Percentiles rank a stretch among this genome's conserved stretches.
Evolutionary conservation across 2,329 filamentous ascomycete genomes (phyloP).

Genomic region (Aspergillus vadensis): DNA sequence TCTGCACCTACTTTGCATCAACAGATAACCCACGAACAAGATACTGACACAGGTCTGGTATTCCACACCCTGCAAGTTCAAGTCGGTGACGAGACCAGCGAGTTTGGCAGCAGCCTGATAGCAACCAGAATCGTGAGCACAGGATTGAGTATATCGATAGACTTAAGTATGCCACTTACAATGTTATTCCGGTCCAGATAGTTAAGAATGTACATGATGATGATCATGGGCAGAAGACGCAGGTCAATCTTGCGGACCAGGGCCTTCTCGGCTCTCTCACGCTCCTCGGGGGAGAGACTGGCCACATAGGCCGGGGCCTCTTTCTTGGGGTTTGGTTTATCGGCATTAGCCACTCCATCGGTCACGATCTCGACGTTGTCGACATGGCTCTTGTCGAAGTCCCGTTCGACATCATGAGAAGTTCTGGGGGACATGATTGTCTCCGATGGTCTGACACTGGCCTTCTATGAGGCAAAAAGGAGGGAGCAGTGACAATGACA

Average conservation of each 20-base stretch:
- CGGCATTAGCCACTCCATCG: constrained; percentile 24
- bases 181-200: constrained; percentile 67
- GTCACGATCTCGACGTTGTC: constrained; percentile 29
- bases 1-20: constrained; percentile 57
- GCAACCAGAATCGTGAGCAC: neutral
- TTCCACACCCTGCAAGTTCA: constrained; percentile 45
- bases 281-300: constrained; percentile 55
- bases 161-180: constrained; percentile 34
- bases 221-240: constrained; percentile 67
- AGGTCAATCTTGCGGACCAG: constrained; percentile 71
- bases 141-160: fast-evolving
- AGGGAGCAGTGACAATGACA: neutral
- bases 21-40: constrained; percentile 61
- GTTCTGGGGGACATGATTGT: constrained; percentile 23
- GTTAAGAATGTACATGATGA: constrained; percentile 77
- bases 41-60: constrained; percentile 51
- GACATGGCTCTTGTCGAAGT: constrained; percentile 25
- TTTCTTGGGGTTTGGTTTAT: constrained; percentile 29
- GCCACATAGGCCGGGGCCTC: constrained; percentile 38
- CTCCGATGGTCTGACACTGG: neutral
- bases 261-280: constrained; percentile 56
- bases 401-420: constrained; percentile 22
- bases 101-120: constrained; percentile 38
- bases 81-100: constrained; percentile 53
- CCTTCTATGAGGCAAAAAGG: neutral